Percentiles rank a stretch among this genome's conserved stretches.
Conservation (phyloP, 345 rosid genomes). For the Camelina laxa region DNA sequence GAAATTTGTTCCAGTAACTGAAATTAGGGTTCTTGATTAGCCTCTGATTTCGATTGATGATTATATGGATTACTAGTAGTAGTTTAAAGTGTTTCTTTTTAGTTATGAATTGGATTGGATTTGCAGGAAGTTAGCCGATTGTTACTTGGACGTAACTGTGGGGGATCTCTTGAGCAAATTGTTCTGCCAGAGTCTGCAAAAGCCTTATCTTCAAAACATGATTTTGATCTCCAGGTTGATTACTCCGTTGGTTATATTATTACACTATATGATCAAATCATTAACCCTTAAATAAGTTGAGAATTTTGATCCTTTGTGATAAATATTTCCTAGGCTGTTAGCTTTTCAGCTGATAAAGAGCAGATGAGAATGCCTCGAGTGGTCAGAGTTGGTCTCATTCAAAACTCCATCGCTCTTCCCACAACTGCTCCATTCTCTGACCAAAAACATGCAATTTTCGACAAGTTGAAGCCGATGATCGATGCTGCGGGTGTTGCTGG, state of each 20-base stretch:
- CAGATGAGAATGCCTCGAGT: constrained; percentile 69
- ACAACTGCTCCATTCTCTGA: constrained; percentile 71
- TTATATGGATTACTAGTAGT: background rate
- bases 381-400: constrained; percentile 91
- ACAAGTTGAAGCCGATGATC: constrained; percentile 75
- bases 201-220: constrained; percentile 58
- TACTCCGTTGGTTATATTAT: background rate
- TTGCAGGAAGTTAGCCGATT: constrained; percentile 83
- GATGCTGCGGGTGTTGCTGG: constrained; percentile 90
- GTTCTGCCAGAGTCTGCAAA: constrained; percentile 59
- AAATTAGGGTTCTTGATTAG: constrained; percentile 7
- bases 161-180: constrained; percentile 55
- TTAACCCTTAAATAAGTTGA: background rate
- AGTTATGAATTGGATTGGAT: constrained; percentile 18
- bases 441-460: constrained; percentile 67
- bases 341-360: constrained; percentile 78
- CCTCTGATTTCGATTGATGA: background rate
- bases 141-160: constrained; percentile 82
- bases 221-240: constrained; percentile 84
- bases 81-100: constrained; percentile 2
- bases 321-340: constrained; percentile 58
- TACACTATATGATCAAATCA: background rate
- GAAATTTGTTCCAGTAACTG: background rate
- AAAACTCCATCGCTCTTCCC: constrained; percentile 84
- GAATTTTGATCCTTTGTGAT: constrained; percentile 3